These are phyloP conservation scores for Leucocoprinus leucothites DNA, from an alignment of 768 basidiomycete genomes.

Conservation along the genomic window DNA sequence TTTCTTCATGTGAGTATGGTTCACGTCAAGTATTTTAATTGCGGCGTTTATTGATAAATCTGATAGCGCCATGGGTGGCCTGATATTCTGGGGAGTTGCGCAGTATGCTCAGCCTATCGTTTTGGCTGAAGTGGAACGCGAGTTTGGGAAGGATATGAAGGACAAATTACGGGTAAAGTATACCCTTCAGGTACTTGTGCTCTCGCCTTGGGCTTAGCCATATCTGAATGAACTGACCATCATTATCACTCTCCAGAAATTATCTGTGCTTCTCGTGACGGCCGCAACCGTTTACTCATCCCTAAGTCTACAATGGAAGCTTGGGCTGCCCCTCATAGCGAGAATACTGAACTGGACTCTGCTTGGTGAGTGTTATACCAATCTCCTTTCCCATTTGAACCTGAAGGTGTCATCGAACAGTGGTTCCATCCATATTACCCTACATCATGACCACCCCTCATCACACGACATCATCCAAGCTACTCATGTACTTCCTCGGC, in stretches of 20 bases:
- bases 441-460: slow-evolving; percentile 36
- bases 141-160: background rate
- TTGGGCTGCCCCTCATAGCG: slow-evolving; percentile 58
- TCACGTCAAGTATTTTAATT: background rate
- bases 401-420: slow-evolving; percentile 26
- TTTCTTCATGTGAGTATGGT: slow-evolving; percentile 48
- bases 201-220: background rate
- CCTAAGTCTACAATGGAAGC: slow-evolving; percentile 57
- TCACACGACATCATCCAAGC: slow-evolving; percentile 42
- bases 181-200: slow-evolving; percentile 24
- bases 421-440: slow-evolving; percentile 47
- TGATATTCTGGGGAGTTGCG: slow-evolving; percentile 37
- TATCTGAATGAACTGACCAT: background rate
- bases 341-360: slow-evolving; percentile 65
- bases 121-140: background rate
- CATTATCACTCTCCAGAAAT: slow-evolving; percentile 29
- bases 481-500: slow-evolving; percentile 63
- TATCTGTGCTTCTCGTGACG: slow-evolving; percentile 45
- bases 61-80: slow-evolving; percentile 45
- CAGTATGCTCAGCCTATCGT: slow-evolving; percentile 13
- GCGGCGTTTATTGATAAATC: background rate
- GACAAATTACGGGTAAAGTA: slow-evolving; percentile 16
- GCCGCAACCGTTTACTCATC: slow-evolving; percentile 57
- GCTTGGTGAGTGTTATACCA: slow-evolving; percentile 42
- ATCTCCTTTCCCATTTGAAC: background rate